Base-by-base conservation (phyloP, 2,329 filamentous ascomycete species). In the Mariannaea elegans region DNA sequence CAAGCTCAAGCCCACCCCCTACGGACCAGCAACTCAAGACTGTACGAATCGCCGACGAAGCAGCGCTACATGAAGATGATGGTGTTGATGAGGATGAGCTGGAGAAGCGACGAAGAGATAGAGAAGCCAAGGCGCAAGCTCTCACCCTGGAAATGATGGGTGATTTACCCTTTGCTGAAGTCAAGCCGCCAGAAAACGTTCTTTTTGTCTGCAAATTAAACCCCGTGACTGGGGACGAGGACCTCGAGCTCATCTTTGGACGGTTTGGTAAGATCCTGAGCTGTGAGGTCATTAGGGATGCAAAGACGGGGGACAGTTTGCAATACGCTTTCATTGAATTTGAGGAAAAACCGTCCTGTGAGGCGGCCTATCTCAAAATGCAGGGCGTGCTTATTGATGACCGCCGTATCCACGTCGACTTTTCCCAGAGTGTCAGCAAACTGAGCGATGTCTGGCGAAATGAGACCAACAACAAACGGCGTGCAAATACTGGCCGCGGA, bases 301-400 rank as follows among this genome's bases (percentile, higher is more conserved):
- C 91, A 73, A 93, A 93, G 71, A 97, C 94, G 0, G 93, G 93
- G 4, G 95, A 99, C 77, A 97, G 93, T 72, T 79, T 99, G 47
- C 95, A 99, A 75, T 99, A 99, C 73, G 93, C 95, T 1, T 99
- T 99, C 69, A 96, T 99, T 71, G 95, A 99, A 75, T 99, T 94
- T 71, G 92, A 94, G 59, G 91, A 96, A 55, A 95, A 97, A 78
- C 87, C 90, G 66, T 91, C 94, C 52, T 98, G 95, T 75, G 95
- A 99, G 78, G 88, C 92, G 51, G 95, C 95, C 3, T 99, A 97
- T 73, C 95, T 96, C 81, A 99, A 99, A 79, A 99, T 99, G 95
- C 93, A 99, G 75, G 93, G 90, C 2, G 94, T 98, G 2, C 80
- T 99, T 55, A 98, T 99, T 65, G 95, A 99, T 71, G 95, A 99